A percentile compares a stretch with the other conserved stretches of the same genome.
phyloP scores from a whole-genome alignment of 129 eudicot species.

The Tagetes patula region DNA sequence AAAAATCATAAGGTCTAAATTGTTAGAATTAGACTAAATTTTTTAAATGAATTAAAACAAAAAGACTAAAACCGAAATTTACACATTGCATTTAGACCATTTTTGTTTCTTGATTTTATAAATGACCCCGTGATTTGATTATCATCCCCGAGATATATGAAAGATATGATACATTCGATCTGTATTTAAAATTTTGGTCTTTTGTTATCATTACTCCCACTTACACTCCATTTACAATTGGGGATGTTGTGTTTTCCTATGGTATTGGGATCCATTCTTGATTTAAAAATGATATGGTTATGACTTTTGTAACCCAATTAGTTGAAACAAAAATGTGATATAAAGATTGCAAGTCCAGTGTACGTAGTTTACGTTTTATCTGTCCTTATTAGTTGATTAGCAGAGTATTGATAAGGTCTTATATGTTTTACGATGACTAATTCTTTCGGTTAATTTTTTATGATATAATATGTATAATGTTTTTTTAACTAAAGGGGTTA shows the following conservation, averaged over 20 bases:
- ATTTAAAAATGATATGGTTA: neutral
- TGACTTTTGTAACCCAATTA: neutral
- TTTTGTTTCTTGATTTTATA: neutral
- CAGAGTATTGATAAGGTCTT: too few species aligned
- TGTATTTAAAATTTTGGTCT: neutral
- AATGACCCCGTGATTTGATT: constrained; percentile 1
- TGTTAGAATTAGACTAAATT: too few species aligned
- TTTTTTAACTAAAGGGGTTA: neutral
- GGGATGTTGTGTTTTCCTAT: neutral
- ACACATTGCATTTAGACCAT: constrained; percentile 12
- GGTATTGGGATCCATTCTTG: constrained; percentile 9
- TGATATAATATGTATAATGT: neutral
- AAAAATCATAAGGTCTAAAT: too few species aligned
- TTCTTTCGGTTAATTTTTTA: too few species aligned
- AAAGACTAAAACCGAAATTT: too few species aligned
- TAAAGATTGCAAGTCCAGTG: too few species aligned
- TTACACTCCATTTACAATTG: neutral
- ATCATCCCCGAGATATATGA: constrained; percentile 6
- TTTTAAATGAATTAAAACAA: too few species aligned
- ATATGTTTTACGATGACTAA: too few species aligned
- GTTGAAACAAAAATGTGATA: neutral
- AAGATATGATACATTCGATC: constrained; percentile 5
- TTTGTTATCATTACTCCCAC: constrained; percentile 11
- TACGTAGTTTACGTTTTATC: too few species aligned
- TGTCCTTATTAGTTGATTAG: too few species aligned